Percentiles rank a stretch among this genome's conserved stretches.
Conservation (phyloP, 2,329 filamentous ascomycete genomes). For the Albophoma yamanashiensis region DNA sequence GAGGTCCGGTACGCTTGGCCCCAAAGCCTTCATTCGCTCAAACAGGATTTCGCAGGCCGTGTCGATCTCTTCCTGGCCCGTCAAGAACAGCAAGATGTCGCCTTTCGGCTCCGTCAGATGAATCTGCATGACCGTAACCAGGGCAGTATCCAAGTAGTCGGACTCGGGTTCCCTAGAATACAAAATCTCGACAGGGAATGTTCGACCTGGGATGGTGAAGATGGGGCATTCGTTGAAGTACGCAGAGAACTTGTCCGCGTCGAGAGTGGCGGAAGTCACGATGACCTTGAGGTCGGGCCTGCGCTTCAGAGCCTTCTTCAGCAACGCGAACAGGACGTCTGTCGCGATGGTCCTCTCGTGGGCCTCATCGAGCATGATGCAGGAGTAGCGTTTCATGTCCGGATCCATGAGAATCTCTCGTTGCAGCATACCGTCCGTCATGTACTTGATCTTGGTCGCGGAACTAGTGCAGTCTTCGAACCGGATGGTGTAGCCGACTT, state of each 20-base stretch:
- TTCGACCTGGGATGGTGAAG: slow-evolving; percentile 90
- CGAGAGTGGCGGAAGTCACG: slow-evolving; percentile 90
- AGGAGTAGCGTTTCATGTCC: slow-evolving; percentile 79
- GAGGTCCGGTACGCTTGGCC: slow-evolving; percentile 81
- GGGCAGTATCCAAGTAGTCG: slow-evolving; percentile 85
- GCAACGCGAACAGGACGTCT: slow-evolving; percentile 83
- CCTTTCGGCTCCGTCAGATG: slow-evolving; percentile 86
- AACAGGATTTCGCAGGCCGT: slow-evolving; percentile 85
- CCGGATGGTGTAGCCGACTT: slow-evolving; percentile 94
- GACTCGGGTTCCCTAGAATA: slow-evolving; percentile 92
- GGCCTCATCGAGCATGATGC: slow-evolving; percentile 96
- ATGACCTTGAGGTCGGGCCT: slow-evolving; percentile 87
- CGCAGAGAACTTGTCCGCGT: slow-evolving; percentile 93
- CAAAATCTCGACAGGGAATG: slow-evolving; percentile 90
- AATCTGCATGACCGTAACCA: slow-evolving; percentile 98
- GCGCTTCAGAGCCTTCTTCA: slow-evolving; percentile 86
- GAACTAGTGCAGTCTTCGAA: slow-evolving; percentile 91
- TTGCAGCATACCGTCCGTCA: slow-evolving; percentile 98
- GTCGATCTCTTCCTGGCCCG: slow-evolving; percentile 96
- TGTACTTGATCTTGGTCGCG: slow-evolving; percentile 93
- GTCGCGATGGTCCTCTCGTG: slow-evolving; percentile 96
- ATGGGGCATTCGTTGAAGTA: slow-evolving; percentile 97
- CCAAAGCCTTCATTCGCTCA: slow-evolving; percentile 93
- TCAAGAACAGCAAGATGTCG: slow-evolving; percentile 94
- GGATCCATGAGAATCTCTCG: slow-evolving; percentile 90